Base-by-base conservation (phyloP, 306 rosid genomes). In the Arachis hypogaea region DNA sequence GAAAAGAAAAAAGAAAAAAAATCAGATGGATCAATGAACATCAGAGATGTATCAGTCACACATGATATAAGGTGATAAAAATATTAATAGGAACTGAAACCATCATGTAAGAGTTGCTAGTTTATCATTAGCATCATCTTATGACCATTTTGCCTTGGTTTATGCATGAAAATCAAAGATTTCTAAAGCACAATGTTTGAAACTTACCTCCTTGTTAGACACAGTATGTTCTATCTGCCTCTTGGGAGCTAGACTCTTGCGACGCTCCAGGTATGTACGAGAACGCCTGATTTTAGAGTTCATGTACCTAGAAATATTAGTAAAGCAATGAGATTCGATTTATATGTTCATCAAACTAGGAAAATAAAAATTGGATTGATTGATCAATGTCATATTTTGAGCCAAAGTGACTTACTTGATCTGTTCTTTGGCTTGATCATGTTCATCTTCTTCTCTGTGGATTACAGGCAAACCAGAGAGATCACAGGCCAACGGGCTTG, bases 401-500 rank as follows among this genome's bases (percentile, higher is more conserved):
- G 49, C 54, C 7, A 79, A 77, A 67, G 59, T 12, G 6, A 81
- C 96, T 83, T 84, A 89, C 98, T 85, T 91, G 77, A 82, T 90
- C 69, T 77, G 88, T 71, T 86, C 92, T 44, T 76, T 82, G 60
- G 82, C 80, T 74, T 68, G 86, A 68, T 84, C 63, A 50, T 12
- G 62, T 76, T 84, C 85, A 59, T 86, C 91, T 5, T 84, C 87
- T 75, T 77, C 68, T 6, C 68, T 67, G 80, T 66, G 52, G 76
- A 88, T 73, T 54, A 74, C 77, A 59, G 97, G 98, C 16, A 89
- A 78, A 65, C 84, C 98, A 11, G 93, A 89, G 46, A 86, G 91
- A 45, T 81, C 86, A 45, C 96, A 89, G 4, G 96, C 90, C 83
- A 89, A 72, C 47, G 97, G 98, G 74, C 81, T 89, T n/a, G 86